Conservation (phyloP, 2,329 filamentous ascomycete genomes). For the Fusarium pseudograminearum region DNA sequence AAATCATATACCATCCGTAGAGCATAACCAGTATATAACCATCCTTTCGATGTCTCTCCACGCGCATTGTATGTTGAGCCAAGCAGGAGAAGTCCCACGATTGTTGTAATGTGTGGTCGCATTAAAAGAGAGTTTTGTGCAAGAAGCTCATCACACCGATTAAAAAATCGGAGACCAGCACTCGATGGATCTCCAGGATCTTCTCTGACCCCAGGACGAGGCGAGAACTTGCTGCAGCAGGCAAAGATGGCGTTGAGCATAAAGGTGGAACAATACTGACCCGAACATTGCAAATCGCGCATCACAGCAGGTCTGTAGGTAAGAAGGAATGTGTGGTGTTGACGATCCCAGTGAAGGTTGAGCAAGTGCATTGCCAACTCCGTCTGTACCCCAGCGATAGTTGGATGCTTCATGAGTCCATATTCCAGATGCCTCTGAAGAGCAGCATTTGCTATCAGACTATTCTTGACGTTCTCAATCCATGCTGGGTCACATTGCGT, state of each 20-base stretch:
- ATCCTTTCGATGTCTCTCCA: constrained; percentile 20
- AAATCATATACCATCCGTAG: constrained; percentile 21
- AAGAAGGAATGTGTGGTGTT: constrained; percentile 20
- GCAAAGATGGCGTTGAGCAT: constrained; percentile 26
- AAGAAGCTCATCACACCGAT: constrained; percentile 12
- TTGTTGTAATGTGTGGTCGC: constrained; percentile 10
- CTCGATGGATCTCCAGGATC: neutral
- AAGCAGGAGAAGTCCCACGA: constrained; percentile 5
- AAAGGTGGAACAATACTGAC: constrained; percentile 2
- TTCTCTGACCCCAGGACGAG: constrained; percentile 3
- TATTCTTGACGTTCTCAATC: constrained; percentile 6
- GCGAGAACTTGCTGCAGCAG: constrained; percentile 17
- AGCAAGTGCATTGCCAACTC: constrained; percentile 17
- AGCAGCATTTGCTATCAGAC: constrained; percentile 15
- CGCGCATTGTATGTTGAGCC: constrained; percentile 21
- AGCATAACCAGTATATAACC: constrained; percentile 11
- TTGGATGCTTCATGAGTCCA: neutral
- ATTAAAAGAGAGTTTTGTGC: neutral
- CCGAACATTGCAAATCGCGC: constrained; percentile 13
- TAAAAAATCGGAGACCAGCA: constrained; percentile 5
- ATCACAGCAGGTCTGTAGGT: constrained; percentile 18
- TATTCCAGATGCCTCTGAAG: constrained; percentile 8
- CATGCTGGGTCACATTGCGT: neutral
- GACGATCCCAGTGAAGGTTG: constrained; percentile 25
- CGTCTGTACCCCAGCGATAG: constrained; percentile 1